Percentiles rank a stretch among this genome's conserved stretches.
phyloP scores from a whole-genome alignment of 179 eudicot species.

The Beta corolliflora region DNA sequence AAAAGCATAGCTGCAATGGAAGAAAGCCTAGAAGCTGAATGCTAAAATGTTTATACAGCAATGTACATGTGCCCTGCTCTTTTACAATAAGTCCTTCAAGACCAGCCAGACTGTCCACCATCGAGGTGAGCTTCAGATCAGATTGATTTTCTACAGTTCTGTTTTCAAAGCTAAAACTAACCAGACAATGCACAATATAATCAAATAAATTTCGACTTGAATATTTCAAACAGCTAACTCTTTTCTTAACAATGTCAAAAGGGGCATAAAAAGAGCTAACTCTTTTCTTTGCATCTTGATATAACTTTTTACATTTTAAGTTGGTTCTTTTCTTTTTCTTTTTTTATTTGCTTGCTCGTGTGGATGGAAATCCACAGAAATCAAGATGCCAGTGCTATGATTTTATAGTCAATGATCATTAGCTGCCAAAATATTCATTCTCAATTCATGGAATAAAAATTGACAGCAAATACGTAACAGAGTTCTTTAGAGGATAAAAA shows the following conservation, averaged over 20 bases:
- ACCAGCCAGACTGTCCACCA: not conserved
- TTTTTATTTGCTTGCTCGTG: no score
- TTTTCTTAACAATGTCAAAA: not conserved
- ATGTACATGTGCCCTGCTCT: not conserved
- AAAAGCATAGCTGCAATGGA: not conserved
- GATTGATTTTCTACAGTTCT: not conserved
- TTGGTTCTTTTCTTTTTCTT: no score
- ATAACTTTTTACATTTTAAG: no score
- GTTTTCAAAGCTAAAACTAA: not conserved
- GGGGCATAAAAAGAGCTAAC: not conserved
- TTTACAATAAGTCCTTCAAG: not conserved
- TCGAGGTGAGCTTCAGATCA: not conserved
- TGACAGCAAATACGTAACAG: not conserved
- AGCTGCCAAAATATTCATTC: not conserved
- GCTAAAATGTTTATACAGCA: not conserved
- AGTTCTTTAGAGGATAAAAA: not conserved
- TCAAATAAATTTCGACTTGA: not conserved
- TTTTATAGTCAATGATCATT: not conserved
- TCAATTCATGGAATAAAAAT: not conserved
- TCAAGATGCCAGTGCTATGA: no score
- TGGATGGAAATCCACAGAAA: no score
- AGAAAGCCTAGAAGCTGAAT: conserved; percentile 1
- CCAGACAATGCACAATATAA: not conserved
- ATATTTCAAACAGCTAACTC: not conserved
- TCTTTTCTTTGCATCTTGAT: no score